phyloP scores from a whole-genome alignment of 441 rosid species.

The Omphalea diandra region DNA sequence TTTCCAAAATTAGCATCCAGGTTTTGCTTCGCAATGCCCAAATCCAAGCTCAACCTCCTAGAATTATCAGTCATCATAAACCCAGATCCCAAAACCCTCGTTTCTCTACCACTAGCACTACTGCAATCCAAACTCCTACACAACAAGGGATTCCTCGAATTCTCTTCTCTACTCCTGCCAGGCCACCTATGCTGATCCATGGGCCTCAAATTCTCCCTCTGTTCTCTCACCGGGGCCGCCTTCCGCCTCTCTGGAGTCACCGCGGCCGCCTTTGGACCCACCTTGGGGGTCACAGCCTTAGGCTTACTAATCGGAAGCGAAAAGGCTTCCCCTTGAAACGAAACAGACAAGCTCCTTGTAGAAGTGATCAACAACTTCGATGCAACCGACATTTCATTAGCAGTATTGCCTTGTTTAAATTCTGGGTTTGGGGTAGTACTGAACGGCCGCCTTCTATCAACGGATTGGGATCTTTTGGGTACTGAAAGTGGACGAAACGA shows the following conservation, averaged over 20 bases:
- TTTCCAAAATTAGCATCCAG: slow-evolving; percentile 34
- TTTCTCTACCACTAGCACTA: slow-evolving; percentile 40
- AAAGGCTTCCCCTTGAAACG: slow-evolving; percentile 86
- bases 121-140: slow-evolving; percentile 62
- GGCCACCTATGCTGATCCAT: slow-evolving; percentile 73
- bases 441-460: slow-evolving; percentile 49
- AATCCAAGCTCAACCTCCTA: slow-evolving; percentile 47
- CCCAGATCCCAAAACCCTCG: slow-evolving; percentile 44
- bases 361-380: slow-evolving; percentile 71
- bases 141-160: slow-evolving; percentile 36
- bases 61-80: slow-evolving; percentile 47
- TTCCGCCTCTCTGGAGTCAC: slow-evolving; percentile 72
- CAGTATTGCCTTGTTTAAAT: slow-evolving; percentile 26
- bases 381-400: slow-evolving; percentile 44
- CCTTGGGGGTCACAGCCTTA: slow-evolving; percentile 50
- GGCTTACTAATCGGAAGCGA: slow-evolving; percentile 68
- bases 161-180: slow-evolving; percentile 51
- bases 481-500: slow-evolving; percentile 28
- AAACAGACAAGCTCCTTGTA: slow-evolving; percentile 69
- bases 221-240: slow-evolving; percentile 44
- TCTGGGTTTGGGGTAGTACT: slow-evolving; percentile 46
- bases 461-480: slow-evolving; percentile 76
- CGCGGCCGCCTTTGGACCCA: slow-evolving; percentile 57
- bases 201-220: slow-evolving; percentile 54
- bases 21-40: slow-evolving; percentile 37